Percentiles rank a stretch among this genome's conserved stretches.
phyloP scores from a whole-genome alignment of 768 basidiomycete genomes.

The Cystofilobasidium ferigula region DNA sequence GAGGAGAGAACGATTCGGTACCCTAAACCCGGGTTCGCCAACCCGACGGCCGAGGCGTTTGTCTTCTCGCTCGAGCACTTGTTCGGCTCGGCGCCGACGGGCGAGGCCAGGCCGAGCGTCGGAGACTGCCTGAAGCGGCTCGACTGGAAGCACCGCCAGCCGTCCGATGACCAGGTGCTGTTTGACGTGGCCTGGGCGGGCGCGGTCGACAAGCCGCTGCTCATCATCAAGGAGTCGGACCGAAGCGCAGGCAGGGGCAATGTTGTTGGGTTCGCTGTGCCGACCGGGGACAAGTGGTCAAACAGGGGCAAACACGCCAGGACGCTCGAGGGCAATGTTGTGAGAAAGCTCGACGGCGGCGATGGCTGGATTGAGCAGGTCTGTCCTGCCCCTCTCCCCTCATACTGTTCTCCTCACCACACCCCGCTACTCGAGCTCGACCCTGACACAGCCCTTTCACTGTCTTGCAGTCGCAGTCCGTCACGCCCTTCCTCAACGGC shows the following conservation, averaged over 20 bases:
- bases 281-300: constrained; percentile 10
- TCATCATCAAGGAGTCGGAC: constrained; percentile 79
- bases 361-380: constrained; percentile 90
- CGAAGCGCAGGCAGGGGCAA: constrained; percentile 69
- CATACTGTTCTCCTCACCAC: neutral
- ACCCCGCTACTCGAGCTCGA: neutral
- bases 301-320: constrained; percentile 29
- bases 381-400: constrained; percentile 32
- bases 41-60: constrained; percentile 71
- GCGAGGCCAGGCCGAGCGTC: constrained; percentile 41
- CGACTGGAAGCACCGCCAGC: constrained; percentile 53
- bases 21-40: constrained; percentile 44
- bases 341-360: constrained; percentile 70
- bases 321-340: constrained; percentile 47
- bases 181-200: constrained; percentile 81
- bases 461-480: neutral
- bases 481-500: constrained; percentile 37
- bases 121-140: constrained; percentile 25
- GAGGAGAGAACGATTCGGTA: constrained; percentile 38
- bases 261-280: constrained; percentile 63
- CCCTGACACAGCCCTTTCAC: too few species aligned
- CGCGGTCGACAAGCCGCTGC: constrained; percentile 41
- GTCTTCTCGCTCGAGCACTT: constrained; percentile 66
- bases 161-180: constrained; percentile 56
- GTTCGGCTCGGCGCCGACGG: constrained; percentile 30